A percentile compares a stretch with the other conserved stretches of the same genome.
phyloP scores from a whole-genome alignment of 768 basidiomycete genomes.

The Chiua virens region DNA sequence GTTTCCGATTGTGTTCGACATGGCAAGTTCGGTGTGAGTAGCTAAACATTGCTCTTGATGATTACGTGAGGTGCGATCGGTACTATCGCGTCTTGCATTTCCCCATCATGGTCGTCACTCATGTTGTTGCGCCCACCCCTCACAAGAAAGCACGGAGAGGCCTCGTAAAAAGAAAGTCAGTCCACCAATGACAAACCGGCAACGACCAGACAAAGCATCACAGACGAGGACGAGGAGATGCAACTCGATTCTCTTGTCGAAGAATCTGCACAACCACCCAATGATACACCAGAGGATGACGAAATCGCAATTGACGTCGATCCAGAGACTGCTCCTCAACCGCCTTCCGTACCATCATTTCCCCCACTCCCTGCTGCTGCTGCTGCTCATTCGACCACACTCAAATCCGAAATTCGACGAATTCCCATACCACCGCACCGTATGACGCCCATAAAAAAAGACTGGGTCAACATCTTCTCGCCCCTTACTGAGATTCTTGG shows the following conservation, averaged over 20 bases:
- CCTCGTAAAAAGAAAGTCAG: constrained; percentile 39
- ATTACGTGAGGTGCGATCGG: constrained; percentile 19
- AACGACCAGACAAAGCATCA: constrained; percentile 6
- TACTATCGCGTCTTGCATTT: constrained; percentile 9
- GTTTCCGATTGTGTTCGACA: constrained; percentile 20
- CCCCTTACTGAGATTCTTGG: constrained; percentile 94
- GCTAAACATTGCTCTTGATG: background rate
- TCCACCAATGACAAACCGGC: constrained; percentile 8
- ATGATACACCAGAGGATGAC: constrained; percentile 47
- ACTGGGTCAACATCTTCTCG: constrained; percentile 94
- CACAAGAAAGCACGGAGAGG: constrained; percentile 48
- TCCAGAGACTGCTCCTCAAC: constrained; percentile 42
- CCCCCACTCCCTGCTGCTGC: constrained; percentile 62
- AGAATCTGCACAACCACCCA: constrained; percentile 1
- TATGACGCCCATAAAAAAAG: constrained; percentile 95
- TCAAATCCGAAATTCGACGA: constrained; percentile 84
- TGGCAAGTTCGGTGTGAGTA: constrained; percentile 1
- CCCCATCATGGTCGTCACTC: constrained; percentile 42
- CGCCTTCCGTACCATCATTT: constrained; percentile 62
- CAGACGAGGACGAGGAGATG: constrained; percentile 34
- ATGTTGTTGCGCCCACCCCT: constrained; percentile 30
- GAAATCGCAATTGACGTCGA: constrained; percentile 62
- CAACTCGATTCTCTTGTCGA: constrained; percentile 15
- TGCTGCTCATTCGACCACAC: constrained; percentile 47
- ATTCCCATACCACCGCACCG: constrained; percentile 94